Conservation (phyloP, 345 rosid genomes). For the Salix koriyanagi region DNA sequence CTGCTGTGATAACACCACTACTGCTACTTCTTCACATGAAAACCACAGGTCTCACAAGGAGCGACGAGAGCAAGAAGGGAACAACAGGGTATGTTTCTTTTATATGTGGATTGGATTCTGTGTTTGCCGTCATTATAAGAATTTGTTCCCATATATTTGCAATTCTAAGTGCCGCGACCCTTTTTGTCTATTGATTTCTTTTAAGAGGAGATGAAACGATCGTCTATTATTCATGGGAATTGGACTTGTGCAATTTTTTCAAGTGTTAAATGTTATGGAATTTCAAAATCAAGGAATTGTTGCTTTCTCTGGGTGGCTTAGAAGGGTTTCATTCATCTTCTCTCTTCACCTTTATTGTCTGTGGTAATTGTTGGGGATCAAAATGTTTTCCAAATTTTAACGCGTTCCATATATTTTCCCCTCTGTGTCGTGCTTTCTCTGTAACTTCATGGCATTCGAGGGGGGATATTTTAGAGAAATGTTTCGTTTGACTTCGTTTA, state of each 20-base stretch:
- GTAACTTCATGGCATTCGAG: not conserved
- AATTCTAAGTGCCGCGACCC: not conserved
- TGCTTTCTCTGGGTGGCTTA: not conserved
- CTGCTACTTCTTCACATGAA: constrained; percentile 6
- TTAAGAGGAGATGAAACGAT: not conserved
- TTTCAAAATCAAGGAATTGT: not conserved
- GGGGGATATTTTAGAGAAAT: too few species aligned
- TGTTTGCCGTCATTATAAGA: not conserved
- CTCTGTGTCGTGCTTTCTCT: not conserved
- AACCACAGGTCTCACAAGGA: not conserved
- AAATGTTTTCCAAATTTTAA: not conserved
- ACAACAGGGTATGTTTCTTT: not conserved
- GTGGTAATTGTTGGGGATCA: not conserved
- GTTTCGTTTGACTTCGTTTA: not conserved
- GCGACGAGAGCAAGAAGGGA: not conserved
- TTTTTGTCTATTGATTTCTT: not conserved
- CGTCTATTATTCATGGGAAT: not conserved
- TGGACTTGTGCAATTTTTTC: not conserved
- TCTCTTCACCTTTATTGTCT: not conserved
- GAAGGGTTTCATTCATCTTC: not conserved
- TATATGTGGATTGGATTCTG: not conserved
- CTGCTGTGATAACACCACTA: not conserved
- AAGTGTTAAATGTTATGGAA: not conserved
- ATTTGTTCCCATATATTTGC: not conserved
- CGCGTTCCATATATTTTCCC: not conserved